These are phyloP conservation scores for Mycoemilia scoparia DNA, from an alignment of 192 early-diverging fungal species.

Conservation along the genomic window DNA sequence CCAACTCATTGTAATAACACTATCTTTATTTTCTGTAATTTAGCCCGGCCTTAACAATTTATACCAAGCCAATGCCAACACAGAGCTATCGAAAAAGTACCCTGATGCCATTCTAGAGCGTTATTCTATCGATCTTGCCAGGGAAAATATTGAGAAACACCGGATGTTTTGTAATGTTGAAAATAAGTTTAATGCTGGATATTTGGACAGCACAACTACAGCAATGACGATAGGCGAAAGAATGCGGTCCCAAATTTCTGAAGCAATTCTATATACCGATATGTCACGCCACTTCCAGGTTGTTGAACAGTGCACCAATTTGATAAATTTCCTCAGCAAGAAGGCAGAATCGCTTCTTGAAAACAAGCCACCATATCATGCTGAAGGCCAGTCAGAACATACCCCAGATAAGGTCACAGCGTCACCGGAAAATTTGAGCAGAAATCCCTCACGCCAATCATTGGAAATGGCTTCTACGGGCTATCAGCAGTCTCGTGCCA, in stretches of 20 bases:
- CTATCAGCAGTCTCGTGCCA: no score
- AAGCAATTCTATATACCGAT: conserved; percentile 77
- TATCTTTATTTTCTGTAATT: conserved; percentile 10
- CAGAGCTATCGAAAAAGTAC: conserved; percentile 52
- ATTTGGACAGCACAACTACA: conserved; percentile 28
- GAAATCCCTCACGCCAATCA: no score
- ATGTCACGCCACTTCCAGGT: conserved; percentile 75
- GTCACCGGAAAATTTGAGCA: no score
- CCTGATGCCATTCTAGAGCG: conserved; percentile 77
- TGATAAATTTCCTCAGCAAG: conserved; percentile 20
- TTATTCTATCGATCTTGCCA: conserved; percentile 60
- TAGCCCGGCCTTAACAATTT: conserved; percentile 82
- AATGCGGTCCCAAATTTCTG: conserved; percentile 16
- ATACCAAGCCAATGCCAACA: conserved; percentile 73
- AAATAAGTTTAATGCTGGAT: conserved; percentile 25
- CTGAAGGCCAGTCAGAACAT: no score
- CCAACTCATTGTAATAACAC: neutral
- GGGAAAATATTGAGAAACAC: conserved; percentile 59
- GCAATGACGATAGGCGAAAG: conserved; percentile 19
- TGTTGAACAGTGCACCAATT: conserved; percentile 30
- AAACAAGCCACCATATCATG: no score
- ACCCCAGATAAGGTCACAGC: no score
- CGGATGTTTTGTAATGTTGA: conserved; percentile 40
- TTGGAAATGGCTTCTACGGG: no score
- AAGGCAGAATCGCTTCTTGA: no score